phyloP scores from a whole-genome alignment of 1,284 basidiomycete genomes.

The Ganoderma lingzhi region DNA sequence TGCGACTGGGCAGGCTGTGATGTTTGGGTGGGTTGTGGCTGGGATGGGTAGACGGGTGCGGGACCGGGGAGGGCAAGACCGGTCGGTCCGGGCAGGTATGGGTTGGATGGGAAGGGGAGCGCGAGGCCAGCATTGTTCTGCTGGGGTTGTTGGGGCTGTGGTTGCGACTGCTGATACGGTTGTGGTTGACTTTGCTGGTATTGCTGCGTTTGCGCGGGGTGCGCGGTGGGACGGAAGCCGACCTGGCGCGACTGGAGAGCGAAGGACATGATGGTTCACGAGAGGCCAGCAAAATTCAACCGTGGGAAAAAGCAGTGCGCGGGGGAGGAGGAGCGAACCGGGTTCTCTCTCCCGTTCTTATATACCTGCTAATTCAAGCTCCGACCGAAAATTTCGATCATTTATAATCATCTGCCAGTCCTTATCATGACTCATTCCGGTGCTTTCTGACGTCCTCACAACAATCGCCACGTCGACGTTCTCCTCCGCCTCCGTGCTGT shows the following conservation, averaged over 20 bases:
- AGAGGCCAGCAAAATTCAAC: conserved; percentile 32
- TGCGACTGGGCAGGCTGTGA: conserved; percentile 22
- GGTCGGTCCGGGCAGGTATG: conserved; percentile 46
- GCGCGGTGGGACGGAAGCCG: conserved; percentile 72
- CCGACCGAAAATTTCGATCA: conserved; percentile 37
- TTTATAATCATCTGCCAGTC: conserved; percentile 32
- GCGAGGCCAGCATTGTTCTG: conserved; percentile 48
- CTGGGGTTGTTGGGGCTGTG: conserved; percentile 39
- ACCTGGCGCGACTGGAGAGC: conserved; percentile 77
- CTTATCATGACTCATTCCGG: conserved; percentile 33
- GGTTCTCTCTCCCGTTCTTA: conserved; percentile 35
- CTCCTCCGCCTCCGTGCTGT: conserved; percentile 6
- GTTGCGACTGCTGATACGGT: conserved; percentile 40
- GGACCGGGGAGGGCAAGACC: conserved; percentile 54
- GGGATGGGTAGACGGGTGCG: conserved; percentile 37
- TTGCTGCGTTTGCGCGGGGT: conserved; percentile 46
- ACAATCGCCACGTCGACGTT: conserved; percentile 18
- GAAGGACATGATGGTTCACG: conserved; percentile 61
- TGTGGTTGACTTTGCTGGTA: conserved; percentile 46
- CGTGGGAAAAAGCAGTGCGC: conserved; percentile 43
- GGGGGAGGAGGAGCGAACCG: conserved; percentile 30
- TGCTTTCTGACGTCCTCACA: conserved; percentile 27
- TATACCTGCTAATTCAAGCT: conserved; percentile 45
- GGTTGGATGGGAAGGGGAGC: conserved; percentile 57
- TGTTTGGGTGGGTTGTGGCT: conserved; percentile 42